Base-by-base conservation (phyloP, 2,329 filamentous ascomycete genomes). In the Trichophyton simii region DNA sequence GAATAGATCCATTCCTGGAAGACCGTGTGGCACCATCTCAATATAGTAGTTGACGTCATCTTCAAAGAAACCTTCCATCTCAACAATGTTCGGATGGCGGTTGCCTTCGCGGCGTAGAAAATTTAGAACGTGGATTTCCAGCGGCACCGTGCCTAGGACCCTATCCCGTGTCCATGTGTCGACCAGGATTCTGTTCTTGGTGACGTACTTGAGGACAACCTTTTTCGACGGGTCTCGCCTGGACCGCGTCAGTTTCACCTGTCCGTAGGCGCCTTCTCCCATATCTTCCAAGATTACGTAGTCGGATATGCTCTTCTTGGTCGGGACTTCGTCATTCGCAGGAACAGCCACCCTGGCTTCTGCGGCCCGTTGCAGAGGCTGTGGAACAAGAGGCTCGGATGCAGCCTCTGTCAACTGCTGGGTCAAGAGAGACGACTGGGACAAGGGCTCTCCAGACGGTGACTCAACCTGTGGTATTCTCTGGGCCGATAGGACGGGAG, bases 131-230 rank as follows among this genome's bases (percentile, higher is more conserved):
- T 99, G 94, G 65, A 99, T 97, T 73, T 99, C 94, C 63, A 99
- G 79, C 0, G 94, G 94, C 0, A 99, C 94, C 0, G 94, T 99
- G 15, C 94, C 94, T 11, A 99, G 82, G 60, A 88, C 85, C 54
- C 94, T 86, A 75, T 99, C 94, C 62, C 94, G 85, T 36, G 92
- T 97, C 94, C 94, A 99, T 0, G 94, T 99, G 75, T 99, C 94
- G 64, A 99, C 92, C 13, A 99, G 82, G 72, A 99, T 99, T 52
- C 92, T 88, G 63, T 89, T 86, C 76, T 99, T 99, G 3, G 94
- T 97, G 58, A 99, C 94, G 72, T 95, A 99, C 73, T 99, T 99
- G 70, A 99, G 82, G 20, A 99, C 92, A 65, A 95, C 88, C 74
- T 95, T 96, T 72, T 87, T 88, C 59, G 83, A 78, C 25, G 79